Conservation (phyloP, 345 rosid species). For the Arabidopsis arenosa region DNA sequence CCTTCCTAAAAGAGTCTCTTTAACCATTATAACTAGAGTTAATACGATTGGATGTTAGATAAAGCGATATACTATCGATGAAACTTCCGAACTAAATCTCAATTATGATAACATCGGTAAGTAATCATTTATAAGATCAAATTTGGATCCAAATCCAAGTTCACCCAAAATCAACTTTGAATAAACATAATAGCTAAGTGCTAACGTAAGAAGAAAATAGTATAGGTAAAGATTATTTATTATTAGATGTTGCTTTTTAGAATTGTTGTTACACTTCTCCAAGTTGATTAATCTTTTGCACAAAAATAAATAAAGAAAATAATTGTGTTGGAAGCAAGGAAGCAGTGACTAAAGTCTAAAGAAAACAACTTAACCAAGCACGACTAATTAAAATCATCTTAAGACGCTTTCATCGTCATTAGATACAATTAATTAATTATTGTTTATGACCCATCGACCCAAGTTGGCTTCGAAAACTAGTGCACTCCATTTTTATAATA, state of each 20-base stretch:
- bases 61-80: neutral
- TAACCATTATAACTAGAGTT: neutral
- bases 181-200: neutral
- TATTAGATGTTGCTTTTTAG: constrained; percentile 14
- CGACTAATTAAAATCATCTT: constrained; percentile 12
- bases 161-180: neutral
- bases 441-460: constrained; percentile 21
- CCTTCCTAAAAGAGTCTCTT: neutral
- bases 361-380: constrained; percentile 34
- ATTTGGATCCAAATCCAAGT: constrained; percentile 31
- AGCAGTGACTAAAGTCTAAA: constrained; percentile 26
- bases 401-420: constrained; percentile 34
- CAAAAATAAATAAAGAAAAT: neutral
- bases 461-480: constrained; percentile 29
- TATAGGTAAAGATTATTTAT: neutral
- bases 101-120: neutral
- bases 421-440: constrained; percentile 16
- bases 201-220: neutral
- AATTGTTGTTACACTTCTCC: constrained; percentile 8
- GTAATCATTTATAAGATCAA: constrained; percentile 17
- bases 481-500: constrained; percentile 15
- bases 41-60: neutral
- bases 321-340: constrained; percentile 46
- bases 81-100: neutral
- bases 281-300: constrained; percentile 22